Evolutionary conservation across 2,329 filamentous ascomycete species (phyloP).

Genomic region (Stachybotrys chartarum): DNA sequence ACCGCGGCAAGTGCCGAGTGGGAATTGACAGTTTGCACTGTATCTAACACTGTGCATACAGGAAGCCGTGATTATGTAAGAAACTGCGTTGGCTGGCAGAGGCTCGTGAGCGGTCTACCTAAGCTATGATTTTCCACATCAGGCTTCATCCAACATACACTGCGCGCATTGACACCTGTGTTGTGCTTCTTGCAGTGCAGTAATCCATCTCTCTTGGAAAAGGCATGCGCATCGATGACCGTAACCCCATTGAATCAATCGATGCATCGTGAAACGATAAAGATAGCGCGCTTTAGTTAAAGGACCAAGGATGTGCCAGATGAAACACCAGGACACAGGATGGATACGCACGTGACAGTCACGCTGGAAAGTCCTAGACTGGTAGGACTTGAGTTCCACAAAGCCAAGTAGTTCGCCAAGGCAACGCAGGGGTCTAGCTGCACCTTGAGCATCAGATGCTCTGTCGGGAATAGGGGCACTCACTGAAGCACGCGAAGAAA

Average conservation of each 20-base stretch:
- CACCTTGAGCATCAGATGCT: neutral
- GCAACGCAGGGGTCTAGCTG: neutral
- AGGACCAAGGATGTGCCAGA: neutral
- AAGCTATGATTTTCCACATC: too few species aligned
- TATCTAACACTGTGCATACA: conserved; percentile 1
- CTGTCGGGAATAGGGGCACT: neutral
- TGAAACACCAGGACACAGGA: neutral
- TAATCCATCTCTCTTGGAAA: too few species aligned
- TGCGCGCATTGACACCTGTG: too few species aligned
- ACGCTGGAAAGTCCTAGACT: neutral
- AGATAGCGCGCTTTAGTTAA: neutral
- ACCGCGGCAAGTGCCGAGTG: conserved; percentile 6
- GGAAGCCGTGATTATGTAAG: too few species aligned
- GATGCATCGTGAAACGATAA: neutral
- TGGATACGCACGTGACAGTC: neutral
- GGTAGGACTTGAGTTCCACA: neutral
- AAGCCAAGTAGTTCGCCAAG: neutral
- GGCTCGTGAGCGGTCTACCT: too few species aligned
- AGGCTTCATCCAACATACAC: too few species aligned
- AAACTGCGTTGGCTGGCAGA: too few species aligned
- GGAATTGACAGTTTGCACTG: conserved; percentile 4
- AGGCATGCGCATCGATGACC: neutral
- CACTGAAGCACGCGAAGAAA: neutral
- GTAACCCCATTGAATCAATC: neutral
- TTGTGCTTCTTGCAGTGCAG: too few species aligned